Percentiles rank a stretch among this genome's conserved stretches.
phyloP scores from a whole-genome alignment of 2,329 filamentous ascomycete species.

The Pseudonectria foliicola region DNA sequence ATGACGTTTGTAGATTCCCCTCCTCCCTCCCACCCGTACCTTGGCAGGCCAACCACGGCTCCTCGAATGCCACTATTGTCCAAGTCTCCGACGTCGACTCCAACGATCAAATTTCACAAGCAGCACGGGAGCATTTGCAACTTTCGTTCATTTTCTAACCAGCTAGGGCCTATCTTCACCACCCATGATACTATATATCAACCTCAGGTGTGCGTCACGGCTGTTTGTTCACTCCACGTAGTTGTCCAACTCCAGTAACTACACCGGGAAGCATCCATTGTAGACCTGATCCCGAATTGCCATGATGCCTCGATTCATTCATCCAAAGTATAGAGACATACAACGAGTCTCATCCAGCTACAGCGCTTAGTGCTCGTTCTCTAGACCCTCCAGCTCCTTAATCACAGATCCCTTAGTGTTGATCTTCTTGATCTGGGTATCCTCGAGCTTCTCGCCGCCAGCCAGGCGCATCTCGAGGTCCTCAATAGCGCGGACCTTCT shows the following conservation, averaged over 20 bases:
- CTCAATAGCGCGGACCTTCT: constrained; percentile 97
- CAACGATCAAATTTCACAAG: neutral
- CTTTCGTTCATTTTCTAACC: too few species aligned
- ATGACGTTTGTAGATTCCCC: too few species aligned
- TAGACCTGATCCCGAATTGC: constrained; percentile 3
- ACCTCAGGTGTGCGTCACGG: constrained; percentile 5
- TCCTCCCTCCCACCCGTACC: too few species aligned
- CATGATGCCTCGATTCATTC: constrained; percentile 3
- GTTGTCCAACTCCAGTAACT: constrained; percentile 14
- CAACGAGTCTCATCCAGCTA: neutral
- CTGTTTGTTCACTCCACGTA: constrained; percentile 10
- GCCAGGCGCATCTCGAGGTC: constrained; percentile 96
- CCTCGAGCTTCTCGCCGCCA: constrained; percentile 91
- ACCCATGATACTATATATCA: neutral
- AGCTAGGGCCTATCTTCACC: too few species aligned
- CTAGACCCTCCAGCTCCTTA: constrained; percentile 66
- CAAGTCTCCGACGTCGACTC: too few species aligned
- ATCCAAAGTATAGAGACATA: neutral
- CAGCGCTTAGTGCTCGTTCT: constrained; percentile 20
- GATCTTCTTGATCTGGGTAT: constrained; percentile 98
- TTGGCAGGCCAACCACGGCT: too few species aligned
- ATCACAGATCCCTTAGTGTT: constrained; percentile 77
- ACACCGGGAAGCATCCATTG: too few species aligned
- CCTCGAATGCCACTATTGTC: too few species aligned
- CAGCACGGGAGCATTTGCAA: too few species aligned